Evolutionary conservation across 2,329 filamentous ascomycete species (phyloP).

Genomic region (Stachybotrys chlorohalonatus): DNA sequence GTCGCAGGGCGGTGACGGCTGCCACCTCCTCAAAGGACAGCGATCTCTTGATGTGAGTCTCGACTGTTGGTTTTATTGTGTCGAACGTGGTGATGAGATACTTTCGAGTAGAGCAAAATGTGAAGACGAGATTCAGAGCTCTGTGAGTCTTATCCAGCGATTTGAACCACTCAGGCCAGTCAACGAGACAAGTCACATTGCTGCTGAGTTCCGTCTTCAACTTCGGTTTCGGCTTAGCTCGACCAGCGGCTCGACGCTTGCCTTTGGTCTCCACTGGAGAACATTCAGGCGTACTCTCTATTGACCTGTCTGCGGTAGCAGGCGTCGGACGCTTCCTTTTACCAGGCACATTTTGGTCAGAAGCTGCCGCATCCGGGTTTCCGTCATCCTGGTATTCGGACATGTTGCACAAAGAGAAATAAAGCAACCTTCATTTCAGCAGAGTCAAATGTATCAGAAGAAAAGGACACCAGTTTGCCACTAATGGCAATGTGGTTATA

Average conservation of each 20-base stretch:
- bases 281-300: neutral
- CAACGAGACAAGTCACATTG: constrained; percentile 22
- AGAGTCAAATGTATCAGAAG: neutral
- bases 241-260: neutral
- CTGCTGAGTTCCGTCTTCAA: constrained; percentile 11
- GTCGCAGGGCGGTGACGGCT: constrained; percentile 67
- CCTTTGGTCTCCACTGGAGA: neutral
- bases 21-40: constrained; percentile 73
- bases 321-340: neutral
- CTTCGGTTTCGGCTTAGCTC: constrained; percentile 4
- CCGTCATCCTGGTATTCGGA: constrained; percentile 5
- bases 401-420: neutral
- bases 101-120: constrained; percentile 88
- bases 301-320: neutral
- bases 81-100: constrained; percentile 88
- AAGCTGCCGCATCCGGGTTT: neutral
- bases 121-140: constrained; percentile 86
- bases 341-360: neutral
- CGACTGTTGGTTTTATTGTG: constrained; percentile 75
- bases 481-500: too few relatives aligned
- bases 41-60: constrained; percentile 66
- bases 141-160: constrained; percentile 67
- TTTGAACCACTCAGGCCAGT: constrained; percentile 70
- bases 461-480: too few relatives aligned
- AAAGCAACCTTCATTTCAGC: neutral